Evolutionary conservation across 2,329 filamentous ascomycete genomes (phyloP), one percentile per base, ranked within the genome.

Genomic region (Helotiales sp.): DNA sequence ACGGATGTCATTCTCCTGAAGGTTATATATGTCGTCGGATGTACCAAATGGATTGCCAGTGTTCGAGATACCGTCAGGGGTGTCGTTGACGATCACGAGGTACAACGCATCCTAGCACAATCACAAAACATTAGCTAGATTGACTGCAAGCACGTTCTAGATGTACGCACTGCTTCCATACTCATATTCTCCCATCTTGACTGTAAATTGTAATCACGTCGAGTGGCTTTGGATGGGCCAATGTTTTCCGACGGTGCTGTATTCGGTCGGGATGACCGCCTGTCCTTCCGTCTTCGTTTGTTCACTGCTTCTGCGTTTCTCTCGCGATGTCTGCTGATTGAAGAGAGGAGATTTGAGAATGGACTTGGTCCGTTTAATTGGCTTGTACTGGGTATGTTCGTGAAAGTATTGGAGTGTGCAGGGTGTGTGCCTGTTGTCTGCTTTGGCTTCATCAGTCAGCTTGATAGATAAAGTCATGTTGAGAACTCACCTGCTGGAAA

Each of bases 51-150:
- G 1, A 25, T 25, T 15, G 3, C 9, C 19, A 44, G 40, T 19
- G 3, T 25, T 12, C 27, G 40, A 4, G 2, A 44, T 44, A 4
- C 27, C 40, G 10, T 44, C 40, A 13, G 19, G 22, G n/a, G 12
- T n/a, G 22, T 53, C 34, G 19, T 53, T 53, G 25, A 53, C 50
- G 33, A 53, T 53, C 2, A 53, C 34, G 15, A 53, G 36, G 7
- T 53, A 53, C 2, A 53, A 36, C 7, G 27, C 36, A 22, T 27
- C 34, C 50, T 53, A 33, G 31, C 29, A 17, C 5, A 22, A 27
- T 33, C 10, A 19, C 40, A 27, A 12, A 25, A 25, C 6, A 25
- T 48, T 7, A 42, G 22, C 15, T 19, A 19, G 8, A 10, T 29
- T 53, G 36, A 12, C 15, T 1, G 8, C 12, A 29, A 44, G 15